A percentile compares a stretch with the other conserved stretches of the same genome.
phyloP scores from a whole-genome alignment of 202 grass and related monocot genomes.

The Schoenoplectus triqueter region DNA sequence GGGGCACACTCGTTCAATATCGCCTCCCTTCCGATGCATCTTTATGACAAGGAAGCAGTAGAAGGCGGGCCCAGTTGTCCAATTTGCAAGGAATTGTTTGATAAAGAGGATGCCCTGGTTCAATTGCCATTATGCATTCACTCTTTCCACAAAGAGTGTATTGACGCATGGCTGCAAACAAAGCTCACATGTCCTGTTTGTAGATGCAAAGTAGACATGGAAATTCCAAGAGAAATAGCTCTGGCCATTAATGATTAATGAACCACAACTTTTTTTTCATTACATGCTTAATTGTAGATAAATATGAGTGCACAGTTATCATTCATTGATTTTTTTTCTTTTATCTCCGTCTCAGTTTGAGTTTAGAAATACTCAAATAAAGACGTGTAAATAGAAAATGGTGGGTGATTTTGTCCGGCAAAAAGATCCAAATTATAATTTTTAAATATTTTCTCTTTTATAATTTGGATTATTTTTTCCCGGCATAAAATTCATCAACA shows the following conservation, averaged over 20 bases:
- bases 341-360: background rate
- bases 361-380: background rate
- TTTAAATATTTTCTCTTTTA: no score
- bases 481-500: background rate
- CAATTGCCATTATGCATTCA: constrained; percentile 38
- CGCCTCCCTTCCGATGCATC: constrained; percentile 6
- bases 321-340: background rate
- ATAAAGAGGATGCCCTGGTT: background rate
- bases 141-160: constrained; percentile 37
- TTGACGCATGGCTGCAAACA: constrained; percentile 39
- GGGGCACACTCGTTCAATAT: background rate
- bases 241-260: background rate
- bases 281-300: constrained; percentile 12
- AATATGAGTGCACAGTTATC: background rate
- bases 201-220: constrained; percentile 39
- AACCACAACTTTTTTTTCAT: background rate
- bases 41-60: background rate
- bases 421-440: no score
- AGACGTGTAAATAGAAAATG: background rate
- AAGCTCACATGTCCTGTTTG: constrained; percentile 45
- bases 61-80: constrained; percentile 15
- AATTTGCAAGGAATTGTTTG: constrained; percentile 27
- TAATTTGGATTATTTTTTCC: no score
- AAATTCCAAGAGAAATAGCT: constrained; percentile 32
- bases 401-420: background rate